phyloP scores from a whole-genome alignment of 2,329 filamentous ascomycete species.

The Colletotrichum sansevieriae region DNA sequence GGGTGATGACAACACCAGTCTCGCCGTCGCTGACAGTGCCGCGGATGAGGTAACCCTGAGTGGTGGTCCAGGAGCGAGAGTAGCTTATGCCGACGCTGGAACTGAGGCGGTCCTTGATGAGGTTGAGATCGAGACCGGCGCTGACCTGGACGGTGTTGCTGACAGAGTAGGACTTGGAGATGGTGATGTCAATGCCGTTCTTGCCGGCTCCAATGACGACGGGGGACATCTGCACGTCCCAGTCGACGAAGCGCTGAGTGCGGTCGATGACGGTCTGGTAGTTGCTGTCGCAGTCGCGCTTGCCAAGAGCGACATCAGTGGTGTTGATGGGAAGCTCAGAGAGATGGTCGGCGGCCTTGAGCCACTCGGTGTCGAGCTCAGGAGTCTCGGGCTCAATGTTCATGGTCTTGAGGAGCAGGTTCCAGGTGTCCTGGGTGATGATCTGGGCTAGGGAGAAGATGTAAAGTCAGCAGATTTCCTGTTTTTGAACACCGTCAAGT shows the following conservation, averaged over 20 bases:
- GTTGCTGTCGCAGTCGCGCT: constrained; percentile 31
- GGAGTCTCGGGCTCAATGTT: not conserved
- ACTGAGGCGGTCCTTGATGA: constrained; percentile 29
- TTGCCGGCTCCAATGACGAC: constrained; percentile 32
- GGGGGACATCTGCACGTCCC: constrained; percentile 40
- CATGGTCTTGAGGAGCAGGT: constrained; percentile 5
- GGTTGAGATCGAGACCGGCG: constrained; percentile 10
- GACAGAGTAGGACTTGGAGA: constrained; percentile 33
- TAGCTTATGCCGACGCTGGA: constrained; percentile 15
- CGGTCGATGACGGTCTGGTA: constrained; percentile 24
- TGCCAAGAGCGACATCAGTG: constrained; percentile 4
- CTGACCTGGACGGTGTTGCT: constrained; percentile 21
- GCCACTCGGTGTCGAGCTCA: constrained; percentile 6
- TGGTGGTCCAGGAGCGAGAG: constrained; percentile 35
- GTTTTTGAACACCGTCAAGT: not conserved
- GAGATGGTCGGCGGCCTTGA: constrained; percentile 11
- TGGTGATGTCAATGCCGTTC: constrained; percentile 34
- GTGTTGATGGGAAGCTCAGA: constrained; percentile 12
- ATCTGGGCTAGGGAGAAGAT: not conserved
- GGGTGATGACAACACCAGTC: constrained; percentile 32
- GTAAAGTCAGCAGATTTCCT: not conserved
- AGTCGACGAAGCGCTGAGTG: constrained; percentile 37
- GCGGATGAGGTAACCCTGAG: constrained; percentile 21
- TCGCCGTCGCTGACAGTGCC: constrained; percentile 31
- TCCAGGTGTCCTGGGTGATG: constrained; percentile 8